Evolutionary conservation across 768 basidiomycete genomes (phyloP).

Genomic region (Psilocybe tampanensis): DNA sequence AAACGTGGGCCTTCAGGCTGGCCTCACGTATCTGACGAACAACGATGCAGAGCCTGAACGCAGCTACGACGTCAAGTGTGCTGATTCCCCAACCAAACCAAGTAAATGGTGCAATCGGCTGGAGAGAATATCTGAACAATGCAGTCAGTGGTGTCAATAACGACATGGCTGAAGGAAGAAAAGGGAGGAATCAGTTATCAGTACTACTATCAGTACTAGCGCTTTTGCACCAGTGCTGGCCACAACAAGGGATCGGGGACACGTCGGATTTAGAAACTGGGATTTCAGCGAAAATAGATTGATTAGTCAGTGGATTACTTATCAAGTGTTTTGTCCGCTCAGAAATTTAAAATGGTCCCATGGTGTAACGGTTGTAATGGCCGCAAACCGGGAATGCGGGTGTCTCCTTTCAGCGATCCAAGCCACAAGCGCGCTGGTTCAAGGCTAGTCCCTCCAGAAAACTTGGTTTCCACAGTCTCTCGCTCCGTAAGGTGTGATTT

Average conservation of each 20-base stretch:
- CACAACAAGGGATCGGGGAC: not conserved
- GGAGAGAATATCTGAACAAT: slow-evolving; percentile 53
- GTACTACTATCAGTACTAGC: not conserved
- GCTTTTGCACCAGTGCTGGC: not conserved
- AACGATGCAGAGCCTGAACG: slow-evolving; percentile 68
- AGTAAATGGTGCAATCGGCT: slow-evolving; percentile 65
- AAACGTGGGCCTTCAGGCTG: slow-evolving; percentile 39
- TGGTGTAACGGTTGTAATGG: slow-evolving; percentile 83
- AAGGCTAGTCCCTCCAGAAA: slow-evolving; percentile 94
- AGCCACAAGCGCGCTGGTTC: slow-evolving; percentile 85
- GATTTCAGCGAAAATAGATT: too few species aligned
- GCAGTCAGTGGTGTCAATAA: slow-evolving; percentile 45
- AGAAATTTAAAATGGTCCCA: slow-evolving; percentile 19
- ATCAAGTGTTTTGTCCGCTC: not conserved
- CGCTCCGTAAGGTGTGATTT: slow-evolving; percentile 63
- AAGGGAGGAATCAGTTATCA: not conserved
- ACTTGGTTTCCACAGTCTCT: slow-evolving; percentile 82
- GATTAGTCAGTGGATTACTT: not conserved
- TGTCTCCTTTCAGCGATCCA: slow-evolving; percentile 62
- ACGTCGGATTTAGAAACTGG: too few species aligned
- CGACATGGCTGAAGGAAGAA: slow-evolving; percentile 28
- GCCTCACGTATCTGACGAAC: slow-evolving; percentile 67
- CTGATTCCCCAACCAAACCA: slow-evolving; percentile 64
- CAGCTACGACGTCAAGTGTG: slow-evolving; percentile 68
- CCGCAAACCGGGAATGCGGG: slow-evolving; percentile 81